These are phyloP conservation scores for Danielia reshetovae DNA, from an alignment of 805 yeast species.

Conservation along the genomic window DNA sequence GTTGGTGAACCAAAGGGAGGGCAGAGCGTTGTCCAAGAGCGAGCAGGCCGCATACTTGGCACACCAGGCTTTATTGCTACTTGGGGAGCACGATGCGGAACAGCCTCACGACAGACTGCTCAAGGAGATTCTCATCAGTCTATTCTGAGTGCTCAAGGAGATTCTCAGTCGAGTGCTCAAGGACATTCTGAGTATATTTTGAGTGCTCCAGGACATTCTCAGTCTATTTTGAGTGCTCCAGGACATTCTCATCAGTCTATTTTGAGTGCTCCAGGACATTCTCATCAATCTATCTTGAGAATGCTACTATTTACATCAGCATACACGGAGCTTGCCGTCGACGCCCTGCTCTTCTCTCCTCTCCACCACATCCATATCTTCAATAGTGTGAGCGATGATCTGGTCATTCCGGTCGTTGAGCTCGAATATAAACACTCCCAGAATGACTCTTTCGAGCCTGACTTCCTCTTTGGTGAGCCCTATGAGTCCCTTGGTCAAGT, in stretches of 20 bases:
- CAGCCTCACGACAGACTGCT: slow-evolving; percentile 4
- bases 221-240: slow-evolving; percentile 5
- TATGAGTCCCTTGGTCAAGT: slow-evolving; percentile 29
- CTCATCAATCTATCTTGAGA: too few relatives aligned
- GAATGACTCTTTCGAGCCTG: slow-evolving; percentile 36
- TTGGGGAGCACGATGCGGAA: slow-evolving; percentile 3
- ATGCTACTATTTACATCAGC: slow-evolving; percentile 7
- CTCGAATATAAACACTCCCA: slow-evolving; percentile 66
- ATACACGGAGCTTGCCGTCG: slow-evolving; percentile 12
- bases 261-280: too few relatives aligned
- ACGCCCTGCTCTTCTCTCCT: slow-evolving; percentile 14
- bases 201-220: too few relatives aligned
- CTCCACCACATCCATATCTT: slow-evolving; percentile 59
- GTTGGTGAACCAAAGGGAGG: neutral
- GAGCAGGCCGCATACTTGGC: slow-evolving; percentile 8
- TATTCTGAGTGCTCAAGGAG: too few relatives aligned
- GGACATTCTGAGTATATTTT: too few relatives aligned
- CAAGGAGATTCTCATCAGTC: slow-evolving; percentile 1
- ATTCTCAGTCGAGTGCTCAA: too few relatives aligned
- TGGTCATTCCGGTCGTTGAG: slow-evolving; percentile 51
- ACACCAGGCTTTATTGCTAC: slow-evolving; percentile 6
- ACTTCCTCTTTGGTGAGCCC: slow-evolving; percentile 26
- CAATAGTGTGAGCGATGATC: slow-evolving; percentile 62
- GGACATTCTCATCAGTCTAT: neutral
- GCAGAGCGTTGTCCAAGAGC: neutral